Evolutionary conservation across 2,329 filamentous ascomycete genomes (phyloP).

Genomic region (Ceratocystis huliohia): DNA sequence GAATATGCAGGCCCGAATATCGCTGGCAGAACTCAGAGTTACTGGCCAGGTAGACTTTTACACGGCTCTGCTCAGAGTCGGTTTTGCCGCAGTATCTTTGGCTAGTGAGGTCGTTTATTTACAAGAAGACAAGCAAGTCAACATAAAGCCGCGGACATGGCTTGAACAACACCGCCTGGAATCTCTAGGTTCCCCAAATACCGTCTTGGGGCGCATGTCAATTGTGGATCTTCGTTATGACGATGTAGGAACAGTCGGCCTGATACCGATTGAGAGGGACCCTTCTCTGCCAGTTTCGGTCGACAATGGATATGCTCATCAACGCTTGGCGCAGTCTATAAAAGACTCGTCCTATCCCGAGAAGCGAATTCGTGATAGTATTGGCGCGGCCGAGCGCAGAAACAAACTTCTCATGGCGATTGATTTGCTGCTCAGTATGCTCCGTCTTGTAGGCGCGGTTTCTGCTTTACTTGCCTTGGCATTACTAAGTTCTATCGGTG

Average conservation of each 20-base stretch:
- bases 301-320: slow-evolving; percentile 51
- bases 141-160: slow-evolving; percentile 70
- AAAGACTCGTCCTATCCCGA: slow-evolving; percentile 27
- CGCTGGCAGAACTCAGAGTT: slow-evolving; percentile 66
- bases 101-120: slow-evolving; percentile 93
- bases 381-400: slow-evolving; percentile 67
- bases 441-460: slow-evolving; percentile 48
- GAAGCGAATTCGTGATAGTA: slow-evolving; percentile 45
- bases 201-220: slow-evolving; percentile 38
- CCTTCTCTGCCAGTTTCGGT: slow-evolving; percentile 29
- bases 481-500: slow-evolving; percentile 7
- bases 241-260: slow-evolving; percentile 40
- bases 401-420: slow-evolving; percentile 64
- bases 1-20: slow-evolving; percentile 86
- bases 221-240: slow-evolving; percentile 39
- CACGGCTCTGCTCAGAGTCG: slow-evolving; percentile 71
- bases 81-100: slow-evolving; percentile 79
- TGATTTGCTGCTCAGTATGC: slow-evolving; percentile 66
- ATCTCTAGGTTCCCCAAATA: slow-evolving; percentile 54
- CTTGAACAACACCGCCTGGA: slow-evolving; percentile 73
- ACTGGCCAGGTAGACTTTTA: slow-evolving; percentile 92
- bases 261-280: slow-evolving; percentile 41
- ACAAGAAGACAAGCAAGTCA: slow-evolving; percentile 71
- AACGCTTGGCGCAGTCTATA: slow-evolving; percentile 52
- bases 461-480: slow-evolving; percentile 37